Percentiles rank a stretch among this genome's conserved stretches.
Conservation (phyloP, 2,329 filamentous ascomycete species). For the Colletotrichum euphorbiae region DNA sequence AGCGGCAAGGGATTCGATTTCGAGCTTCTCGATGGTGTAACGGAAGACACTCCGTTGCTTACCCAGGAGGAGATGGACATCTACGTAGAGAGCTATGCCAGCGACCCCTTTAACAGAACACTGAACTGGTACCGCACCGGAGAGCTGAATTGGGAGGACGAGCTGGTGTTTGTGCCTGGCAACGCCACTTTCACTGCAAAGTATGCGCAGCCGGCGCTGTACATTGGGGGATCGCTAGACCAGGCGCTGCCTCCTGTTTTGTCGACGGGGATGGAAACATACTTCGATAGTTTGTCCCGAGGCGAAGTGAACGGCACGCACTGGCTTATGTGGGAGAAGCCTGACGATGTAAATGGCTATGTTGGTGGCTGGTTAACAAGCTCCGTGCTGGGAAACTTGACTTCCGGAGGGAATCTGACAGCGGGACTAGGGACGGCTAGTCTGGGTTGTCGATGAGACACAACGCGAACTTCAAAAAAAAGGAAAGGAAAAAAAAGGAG, state of each 20-base stretch:
- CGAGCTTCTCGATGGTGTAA: conserved; percentile 62
- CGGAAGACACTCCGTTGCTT: conserved; percentile 68
- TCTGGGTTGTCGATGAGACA: too few relatives aligned
- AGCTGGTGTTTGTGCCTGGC: conserved; percentile 60
- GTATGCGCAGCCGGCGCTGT: conserved; percentile 71
- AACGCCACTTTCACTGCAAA: conserved; percentile 61
- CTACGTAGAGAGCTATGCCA: conserved; percentile 78
- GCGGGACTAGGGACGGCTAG: neutral
- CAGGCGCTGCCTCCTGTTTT: conserved; percentile 73
- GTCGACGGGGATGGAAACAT: conserved; percentile 73
- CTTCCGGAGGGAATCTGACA: conserved; percentile 13
- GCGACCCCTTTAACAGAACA: conserved; percentile 80
- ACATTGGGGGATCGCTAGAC: conserved; percentile 76
- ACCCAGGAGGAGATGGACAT: conserved; percentile 78
- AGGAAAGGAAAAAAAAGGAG: too few relatives aligned
- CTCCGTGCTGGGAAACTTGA: conserved; percentile 25
- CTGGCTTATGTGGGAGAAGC: conserved; percentile 80
- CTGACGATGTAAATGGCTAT: conserved; percentile 69
- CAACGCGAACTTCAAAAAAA: too few relatives aligned
- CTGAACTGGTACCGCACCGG: conserved; percentile 89
- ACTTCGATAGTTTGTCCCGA: conserved; percentile 69
- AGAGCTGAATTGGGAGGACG: conserved; percentile 81
- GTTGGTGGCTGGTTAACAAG: conserved; percentile 21
- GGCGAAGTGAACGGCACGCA: conserved; percentile 73
- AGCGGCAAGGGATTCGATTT: conserved; percentile 67